Percentiles rank a stretch among this genome's conserved stretches.
Conservation (phyloP, 345 rosid species). For the Eucalyptus sp. region DNA sequence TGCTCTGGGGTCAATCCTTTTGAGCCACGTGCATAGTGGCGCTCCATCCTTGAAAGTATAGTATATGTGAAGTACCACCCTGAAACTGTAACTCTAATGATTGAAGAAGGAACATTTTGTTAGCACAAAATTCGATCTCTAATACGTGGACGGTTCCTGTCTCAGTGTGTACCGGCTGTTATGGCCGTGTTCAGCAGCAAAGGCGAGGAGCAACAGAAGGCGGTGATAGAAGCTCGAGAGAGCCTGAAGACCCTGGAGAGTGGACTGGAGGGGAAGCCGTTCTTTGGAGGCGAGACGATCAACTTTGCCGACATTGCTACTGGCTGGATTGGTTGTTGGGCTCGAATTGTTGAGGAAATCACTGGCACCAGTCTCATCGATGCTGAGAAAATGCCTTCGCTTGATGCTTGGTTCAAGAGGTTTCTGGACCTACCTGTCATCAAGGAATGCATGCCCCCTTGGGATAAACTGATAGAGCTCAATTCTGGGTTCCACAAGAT, state of each 20-base stretch:
- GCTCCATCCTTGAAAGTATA: background rate
- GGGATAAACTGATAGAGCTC: background rate
- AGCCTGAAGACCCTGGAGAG: slow-evolving; percentile 8
- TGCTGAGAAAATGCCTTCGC: background rate
- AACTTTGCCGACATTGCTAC: slow-evolving; percentile 3
- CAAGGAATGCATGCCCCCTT: slow-evolving; percentile 7
- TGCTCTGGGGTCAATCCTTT: background rate
- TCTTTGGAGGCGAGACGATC: slow-evolving; percentile 14
- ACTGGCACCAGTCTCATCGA: background rate
- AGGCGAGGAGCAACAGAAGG: slow-evolving; percentile 7
- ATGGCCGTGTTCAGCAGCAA: background rate
- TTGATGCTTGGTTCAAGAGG: background rate
- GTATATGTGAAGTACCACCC: background rate
- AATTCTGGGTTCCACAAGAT: background rate
- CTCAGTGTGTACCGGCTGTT: slow-evolving; percentile 2
- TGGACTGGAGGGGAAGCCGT: background rate
- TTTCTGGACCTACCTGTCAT: background rate
- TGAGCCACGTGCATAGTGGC: background rate
- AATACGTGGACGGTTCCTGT: background rate
- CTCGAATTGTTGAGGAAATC: slow-evolving; percentile 5
- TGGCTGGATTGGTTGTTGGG: slow-evolving; percentile 16
- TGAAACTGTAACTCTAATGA: background rate
- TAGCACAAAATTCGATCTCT: background rate
- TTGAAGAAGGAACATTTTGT: background rate
- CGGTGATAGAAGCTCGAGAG: slow-evolving; percentile 7